These are phyloP conservation scores for Sisymbrium irio DNA, from an alignment of 345 rosid species.

Conservation along the genomic window DNA sequence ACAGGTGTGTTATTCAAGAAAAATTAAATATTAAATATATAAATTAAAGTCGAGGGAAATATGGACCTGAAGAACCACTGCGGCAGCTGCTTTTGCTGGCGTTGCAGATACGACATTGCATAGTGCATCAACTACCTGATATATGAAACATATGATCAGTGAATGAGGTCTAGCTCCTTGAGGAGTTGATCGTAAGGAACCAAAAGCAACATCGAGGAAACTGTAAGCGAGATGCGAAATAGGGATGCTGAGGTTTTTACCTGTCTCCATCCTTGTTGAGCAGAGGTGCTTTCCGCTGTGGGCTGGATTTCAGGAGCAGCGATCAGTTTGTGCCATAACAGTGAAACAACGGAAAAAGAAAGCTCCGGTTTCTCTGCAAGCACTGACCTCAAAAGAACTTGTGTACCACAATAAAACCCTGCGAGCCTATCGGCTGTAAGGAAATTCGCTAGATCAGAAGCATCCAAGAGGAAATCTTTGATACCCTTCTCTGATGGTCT, in stretches of 20 bases:
- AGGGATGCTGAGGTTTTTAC: conserved; percentile 41
- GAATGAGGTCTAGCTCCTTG: conserved; percentile 2
- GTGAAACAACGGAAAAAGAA: conserved; percentile 90
- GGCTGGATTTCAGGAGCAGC: conserved; percentile 91
- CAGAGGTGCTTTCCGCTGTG: conserved; percentile 90
- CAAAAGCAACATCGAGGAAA: conserved; percentile 4
- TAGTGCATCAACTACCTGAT: conserved; percentile 87
- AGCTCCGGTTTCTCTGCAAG: conserved; percentile 90
- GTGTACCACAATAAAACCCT: conserved; percentile 81
- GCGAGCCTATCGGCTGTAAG: conserved; percentile 85
- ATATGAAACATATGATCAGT: conserved; percentile 17
- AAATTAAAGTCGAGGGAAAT: conserved; percentile 36
- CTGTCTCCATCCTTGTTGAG: conserved; percentile 99
- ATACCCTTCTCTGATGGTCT: conserved; percentile 54
- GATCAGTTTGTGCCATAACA: conserved; percentile 89
- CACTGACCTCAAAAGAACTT: conserved; percentile 77
- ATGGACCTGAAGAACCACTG: conserved; percentile 91
- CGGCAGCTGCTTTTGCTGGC: conserved; percentile 89
- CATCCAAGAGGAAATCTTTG: conserved; percentile 65
- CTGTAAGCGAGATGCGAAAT: background rate
- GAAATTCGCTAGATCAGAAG: conserved; percentile 96
- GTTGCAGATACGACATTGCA: conserved; percentile 93
- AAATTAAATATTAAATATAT: background rate
- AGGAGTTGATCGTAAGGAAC: conserved; percentile 4
- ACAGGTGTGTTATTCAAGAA: background rate